These are phyloP conservation scores for Rhizopogon salebrosus DNA, from an alignment of 768 basidiomycete genomes.

Conservation along the genomic window DNA sequence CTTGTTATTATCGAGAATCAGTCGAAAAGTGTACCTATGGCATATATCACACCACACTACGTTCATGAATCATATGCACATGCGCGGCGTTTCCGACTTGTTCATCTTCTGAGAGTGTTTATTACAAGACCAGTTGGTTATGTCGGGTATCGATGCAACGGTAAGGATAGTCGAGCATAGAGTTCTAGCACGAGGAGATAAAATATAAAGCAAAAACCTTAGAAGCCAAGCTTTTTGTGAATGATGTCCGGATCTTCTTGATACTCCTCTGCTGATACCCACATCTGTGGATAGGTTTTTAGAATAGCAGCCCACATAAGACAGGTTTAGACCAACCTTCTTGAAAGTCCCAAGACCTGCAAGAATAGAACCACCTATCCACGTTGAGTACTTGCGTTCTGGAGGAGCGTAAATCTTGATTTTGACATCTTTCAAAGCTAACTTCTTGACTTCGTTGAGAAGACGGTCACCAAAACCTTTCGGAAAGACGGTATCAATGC, in stretches of 20 bases:
- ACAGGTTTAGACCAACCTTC: conserved; percentile 53
- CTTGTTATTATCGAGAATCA: conserved; percentile 28
- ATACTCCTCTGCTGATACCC: conserved; percentile 99
- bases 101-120: conserved; percentile 25
- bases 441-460: conserved; percentile 93
- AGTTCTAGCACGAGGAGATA: conserved; percentile 5
- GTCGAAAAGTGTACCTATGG: conserved; percentile 37
- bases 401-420: conserved; percentile 99
- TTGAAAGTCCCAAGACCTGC: conserved; percentile 97
- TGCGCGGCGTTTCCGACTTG: conserved; percentile 15
- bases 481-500: conserved; percentile 14
- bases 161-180: conserved; percentile 8
- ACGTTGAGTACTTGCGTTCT: conserved; percentile 97
- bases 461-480: conserved; percentile 95
- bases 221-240: conserved; percentile 91
- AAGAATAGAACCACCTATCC: conserved; percentile 96
- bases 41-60: conserved; percentile 29
- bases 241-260: conserved; percentile 99
- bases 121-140: conserved; percentile 28
- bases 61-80: conserved; percentile 24
- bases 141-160: conserved; percentile 25
- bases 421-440: conserved; percentile 93
- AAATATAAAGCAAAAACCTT: conserved; percentile 10
- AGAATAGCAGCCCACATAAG: background rate
- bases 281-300: conserved; percentile 65